A percentile compares a stretch with the other conserved stretches of the same genome.
Conservation (phyloP, 129 eudicot species). For the Flaveria trinervia region DNA sequence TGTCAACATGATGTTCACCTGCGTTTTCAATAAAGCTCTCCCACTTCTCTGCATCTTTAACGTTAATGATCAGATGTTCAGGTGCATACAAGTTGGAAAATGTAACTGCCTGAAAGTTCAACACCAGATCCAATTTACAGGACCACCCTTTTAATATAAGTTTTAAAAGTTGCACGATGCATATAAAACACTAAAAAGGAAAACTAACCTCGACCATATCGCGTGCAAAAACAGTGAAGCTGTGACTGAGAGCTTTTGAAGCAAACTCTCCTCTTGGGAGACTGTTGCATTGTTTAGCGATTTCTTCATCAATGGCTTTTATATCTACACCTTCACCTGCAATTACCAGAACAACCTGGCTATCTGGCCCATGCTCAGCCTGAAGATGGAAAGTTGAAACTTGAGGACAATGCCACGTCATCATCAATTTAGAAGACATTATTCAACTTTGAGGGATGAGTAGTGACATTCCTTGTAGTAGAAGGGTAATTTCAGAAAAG, state of each 20-base stretch:
- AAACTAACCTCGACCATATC: slow-evolving; percentile 93
- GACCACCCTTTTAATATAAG: neutral
- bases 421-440: neutral
- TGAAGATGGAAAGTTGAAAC: slow-evolving; percentile 38
- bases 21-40: slow-evolving; percentile 93
- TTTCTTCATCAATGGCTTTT: slow-evolving; percentile 67
- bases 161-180: neutral
- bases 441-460: neutral
- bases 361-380: slow-evolving; percentile 99
- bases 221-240: slow-evolving; percentile 90
- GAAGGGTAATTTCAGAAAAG: neutral
- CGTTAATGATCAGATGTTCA: slow-evolving; percentile 94
- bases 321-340: slow-evolving; percentile 90
- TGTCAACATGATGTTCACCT: slow-evolving; percentile 46
- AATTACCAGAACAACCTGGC: slow-evolving; percentile 95
- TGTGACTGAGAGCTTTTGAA: slow-evolving; percentile 81
- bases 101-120: slow-evolving; percentile 63
- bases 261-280: slow-evolving; percentile 97
- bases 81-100: slow-evolving; percentile 97
- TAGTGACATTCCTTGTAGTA: neutral
- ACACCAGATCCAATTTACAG: slow-evolving; percentile 10
- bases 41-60: slow-evolving; percentile 98
- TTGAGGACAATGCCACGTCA: slow-evolving; percentile 23
- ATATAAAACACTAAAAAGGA: neutral
- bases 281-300: slow-evolving; percentile 69